phyloP scores from a whole-genome alignment of 768 basidiomycete species.

The Gautieria morchelliformis region DNA sequence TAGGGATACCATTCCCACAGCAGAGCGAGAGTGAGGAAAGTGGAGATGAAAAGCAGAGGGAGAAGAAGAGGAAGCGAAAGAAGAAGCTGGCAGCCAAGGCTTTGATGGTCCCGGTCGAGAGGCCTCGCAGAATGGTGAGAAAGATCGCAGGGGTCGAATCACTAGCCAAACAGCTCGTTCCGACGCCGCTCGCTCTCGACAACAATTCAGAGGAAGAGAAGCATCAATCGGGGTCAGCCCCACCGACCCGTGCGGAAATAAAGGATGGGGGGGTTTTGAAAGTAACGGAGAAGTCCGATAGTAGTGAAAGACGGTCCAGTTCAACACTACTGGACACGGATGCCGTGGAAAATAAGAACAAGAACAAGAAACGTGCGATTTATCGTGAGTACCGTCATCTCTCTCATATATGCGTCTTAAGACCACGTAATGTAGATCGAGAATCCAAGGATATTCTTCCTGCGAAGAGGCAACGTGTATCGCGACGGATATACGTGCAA shows the following conservation, averaged over 20 bases:
- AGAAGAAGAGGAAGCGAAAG: slow-evolving; percentile 2
- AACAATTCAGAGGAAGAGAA: background rate
- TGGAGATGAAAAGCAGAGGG: background rate
- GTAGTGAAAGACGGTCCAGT: background rate
- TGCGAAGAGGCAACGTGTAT: background rate
- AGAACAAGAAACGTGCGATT: background rate
- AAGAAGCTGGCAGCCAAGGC: background rate
- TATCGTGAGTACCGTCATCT: background rate
- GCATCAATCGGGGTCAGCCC: background rate
- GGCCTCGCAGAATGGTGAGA: slow-evolving; percentile 1
- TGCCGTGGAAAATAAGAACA: background rate
- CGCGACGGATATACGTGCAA: background rate
- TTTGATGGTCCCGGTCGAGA: background rate
- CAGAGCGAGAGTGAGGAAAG: background rate
- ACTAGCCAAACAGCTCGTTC: background rate
- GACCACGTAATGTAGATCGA: background rate
- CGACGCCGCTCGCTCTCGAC: background rate
- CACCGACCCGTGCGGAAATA: background rate
- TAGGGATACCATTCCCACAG: background rate
- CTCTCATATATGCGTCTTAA: background rate
- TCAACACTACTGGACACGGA: background rate
- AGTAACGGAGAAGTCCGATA: background rate
- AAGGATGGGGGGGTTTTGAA: background rate
- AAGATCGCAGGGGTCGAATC: background rate
- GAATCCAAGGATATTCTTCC: background rate